Evolutionary conservation across 2,329 filamentous ascomycete species (phyloP), one percentile per base, ranked within the genome.

Genomic region (Helotiales sp.): DNA sequence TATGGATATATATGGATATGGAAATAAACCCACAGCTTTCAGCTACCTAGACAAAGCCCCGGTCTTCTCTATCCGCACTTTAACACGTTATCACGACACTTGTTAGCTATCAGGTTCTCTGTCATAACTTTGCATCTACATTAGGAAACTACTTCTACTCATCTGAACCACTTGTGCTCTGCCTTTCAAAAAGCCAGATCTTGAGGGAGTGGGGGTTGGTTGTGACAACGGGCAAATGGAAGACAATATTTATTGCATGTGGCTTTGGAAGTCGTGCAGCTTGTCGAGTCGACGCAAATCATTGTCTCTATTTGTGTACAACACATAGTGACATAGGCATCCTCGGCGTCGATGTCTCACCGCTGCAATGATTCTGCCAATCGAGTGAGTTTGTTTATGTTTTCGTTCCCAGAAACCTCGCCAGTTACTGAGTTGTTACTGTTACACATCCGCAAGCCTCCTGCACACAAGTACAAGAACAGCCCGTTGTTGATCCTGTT

Each of bases 341-440:
- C 43, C 40, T 54, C 47, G 63, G 55, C 63, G 30, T 15, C 49
- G 55, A 60, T 54, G 32, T 62, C 17, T 43, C 58, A 61, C 43
- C 22, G 13, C 49, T 64, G 8, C 40, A 47, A 58, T 32, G 10
- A 10, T 49, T 47, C 50, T 24, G n/a, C 50, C 61, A 57, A 58
- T 57, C 50, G 26, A 55, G 22, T 22, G 26, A 55, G 22, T 22
- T 28, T 45, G 2, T 55, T 47, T 22, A 24, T 26, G 30, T 59
- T 64, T 50, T 28, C 28, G 34, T 60, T 64, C 24, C 40, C 54
- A 59, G 43, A 50, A 60, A 52, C 62, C n/a, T 52, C 40, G 24
- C 54, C 62, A 64, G 22, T 58, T 43, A 34, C 20, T 63, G 52
- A 7, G 43, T 43, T n/a, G 7, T 43, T 26, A 5, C 34, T 54